These are phyloP conservation scores for Aureobasidium namibiae DNA, from an alignment of 2,329 filamentous ascomycete species.

Conservation along the genomic window DNA sequence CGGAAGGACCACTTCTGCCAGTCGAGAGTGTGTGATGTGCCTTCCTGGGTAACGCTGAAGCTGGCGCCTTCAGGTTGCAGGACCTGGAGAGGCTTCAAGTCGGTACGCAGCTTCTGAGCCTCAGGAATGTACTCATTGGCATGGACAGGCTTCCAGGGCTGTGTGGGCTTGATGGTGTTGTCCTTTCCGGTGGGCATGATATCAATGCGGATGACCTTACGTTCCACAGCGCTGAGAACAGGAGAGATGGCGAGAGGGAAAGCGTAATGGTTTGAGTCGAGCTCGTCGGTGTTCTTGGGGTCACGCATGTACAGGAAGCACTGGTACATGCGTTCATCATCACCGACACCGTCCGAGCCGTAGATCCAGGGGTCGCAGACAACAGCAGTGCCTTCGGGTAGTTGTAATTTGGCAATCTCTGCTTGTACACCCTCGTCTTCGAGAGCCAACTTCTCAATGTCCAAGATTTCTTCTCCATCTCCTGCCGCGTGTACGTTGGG, in stretches of 20 bases:
- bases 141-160: constrained; percentile 50
- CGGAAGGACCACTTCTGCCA: constrained; percentile 62
- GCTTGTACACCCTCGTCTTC: constrained; percentile 48
- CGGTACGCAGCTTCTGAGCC: constrained; percentile 50
- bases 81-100: constrained; percentile 57
- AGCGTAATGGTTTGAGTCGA: constrained; percentile 62
- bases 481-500: constrained; percentile 49
- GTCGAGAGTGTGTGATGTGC: constrained; percentile 47
- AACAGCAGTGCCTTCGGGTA: constrained; percentile 49
- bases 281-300: constrained; percentile 48
- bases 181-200: constrained; percentile 59
- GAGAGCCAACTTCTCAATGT: constrained; percentile 49
- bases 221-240: constrained; percentile 54
- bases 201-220: constrained; percentile 62
- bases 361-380: constrained; percentile 65
- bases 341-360: constrained; percentile 39
- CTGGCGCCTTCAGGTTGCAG: constrained; percentile 58
- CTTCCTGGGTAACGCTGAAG: constrained; percentile 46
- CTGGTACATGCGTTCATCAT: constrained; percentile 47
- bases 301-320: constrained; percentile 61
- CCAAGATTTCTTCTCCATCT: constrained; percentile 53
- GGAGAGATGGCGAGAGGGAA: constrained; percentile 60
- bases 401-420: constrained; percentile 50
- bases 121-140: constrained; percentile 61
- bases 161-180: constrained; percentile 46